phyloP scores from a whole-genome alignment of 2,329 filamentous ascomycete genomes.

The Lachnellula subtilissima region DNA sequence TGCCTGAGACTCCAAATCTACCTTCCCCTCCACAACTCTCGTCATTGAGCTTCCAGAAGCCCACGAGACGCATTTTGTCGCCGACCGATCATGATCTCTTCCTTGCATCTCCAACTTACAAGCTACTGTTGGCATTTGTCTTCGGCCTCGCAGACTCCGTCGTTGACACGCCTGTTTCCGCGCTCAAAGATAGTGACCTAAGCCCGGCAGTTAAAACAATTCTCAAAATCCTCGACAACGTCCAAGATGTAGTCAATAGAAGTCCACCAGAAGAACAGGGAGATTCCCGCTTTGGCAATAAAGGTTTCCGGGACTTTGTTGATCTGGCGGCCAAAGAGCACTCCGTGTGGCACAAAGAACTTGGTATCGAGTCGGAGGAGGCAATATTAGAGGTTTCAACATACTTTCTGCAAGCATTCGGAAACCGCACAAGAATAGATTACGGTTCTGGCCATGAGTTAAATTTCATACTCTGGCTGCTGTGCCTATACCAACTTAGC shows the following conservation, averaged over 20 bases:
- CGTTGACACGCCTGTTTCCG: conserved; percentile 61
- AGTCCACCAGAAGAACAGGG: conserved; percentile 81
- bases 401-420: conserved; percentile 80
- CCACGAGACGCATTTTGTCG: conserved; percentile 77
- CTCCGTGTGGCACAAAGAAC: conserved; percentile 56
- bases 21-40: conserved; percentile 61
- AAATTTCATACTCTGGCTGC: conserved; percentile 93
- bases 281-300: conserved; percentile 92
- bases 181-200: conserved; percentile 51
- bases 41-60: conserved; percentile 57
- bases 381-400: conserved; percentile 68
- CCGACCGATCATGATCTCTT: conserved; percentile 77
- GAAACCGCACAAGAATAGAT: conserved; percentile 82
- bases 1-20: conserved; percentile 71
- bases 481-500: conserved; percentile 82
- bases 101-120: conserved; percentile 68
- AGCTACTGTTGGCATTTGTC: conserved; percentile 75
- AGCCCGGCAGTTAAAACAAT: conserved; percentile 59
- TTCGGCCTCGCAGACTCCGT: conserved; percentile 84
- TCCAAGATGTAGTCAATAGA: conserved; percentile 59
- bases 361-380: conserved; percentile 47
- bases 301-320: conserved; percentile 78
- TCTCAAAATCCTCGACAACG: conserved; percentile 63
- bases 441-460: conserved; percentile 97
- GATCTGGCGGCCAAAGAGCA: conserved; percentile 55